Evolutionary conservation across 2,329 filamentous ascomycete species (phyloP).

Genomic region (Fusarium odoratissimum): DNA sequence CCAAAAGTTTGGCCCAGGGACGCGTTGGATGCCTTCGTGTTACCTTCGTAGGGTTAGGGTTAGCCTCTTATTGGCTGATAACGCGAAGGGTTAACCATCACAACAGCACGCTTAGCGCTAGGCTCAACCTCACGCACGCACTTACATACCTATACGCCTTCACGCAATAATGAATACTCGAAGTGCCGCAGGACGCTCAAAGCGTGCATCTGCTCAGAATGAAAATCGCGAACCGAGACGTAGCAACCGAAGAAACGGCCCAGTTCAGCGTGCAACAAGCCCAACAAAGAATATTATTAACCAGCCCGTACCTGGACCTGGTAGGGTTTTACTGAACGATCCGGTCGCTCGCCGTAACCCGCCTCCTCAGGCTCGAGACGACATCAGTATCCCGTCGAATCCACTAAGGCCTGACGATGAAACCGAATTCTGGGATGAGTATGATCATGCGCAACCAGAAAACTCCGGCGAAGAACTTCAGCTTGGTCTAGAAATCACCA

Average conservation of each 20-base stretch:
- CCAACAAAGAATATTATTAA: not conserved
- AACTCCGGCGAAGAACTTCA: conserved; percentile 6
- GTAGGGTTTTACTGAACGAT: conserved; percentile 14
- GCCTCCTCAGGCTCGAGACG: conserved; percentile 27
- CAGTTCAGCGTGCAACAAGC: not conserved
- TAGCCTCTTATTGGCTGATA: conserved; percentile 9
- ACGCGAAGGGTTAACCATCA: conserved; percentile 4
- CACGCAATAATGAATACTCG: conserved; percentile 34
- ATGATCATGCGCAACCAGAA: conserved; percentile 3
- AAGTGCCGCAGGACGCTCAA: conserved; percentile 22
- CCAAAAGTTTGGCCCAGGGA: not conserved
- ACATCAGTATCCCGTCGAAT: conserved; percentile 30
- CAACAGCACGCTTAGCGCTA: not conserved
- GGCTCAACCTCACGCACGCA: not conserved
- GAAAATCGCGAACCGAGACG: conserved; percentile 26
- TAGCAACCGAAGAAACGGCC: conserved; percentile 23
- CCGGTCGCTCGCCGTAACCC: conserved; percentile 42
- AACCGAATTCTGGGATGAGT: conserved; percentile 32
- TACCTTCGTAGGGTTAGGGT: conserved; percentile 35
- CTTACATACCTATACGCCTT: not conserved
- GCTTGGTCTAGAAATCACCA: conserved; percentile 13
- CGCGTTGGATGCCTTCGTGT: not conserved
- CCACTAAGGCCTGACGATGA: conserved; percentile 40
- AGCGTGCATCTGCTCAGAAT: conserved; percentile 7
- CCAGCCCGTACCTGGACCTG: not conserved